Percentiles rank a stretch among this genome's conserved stretches.
These are phyloP conservation scores for Nepenthes alata DNA, from an alignment of 179 eudicot species.

Conservation along the genomic window DNA sequence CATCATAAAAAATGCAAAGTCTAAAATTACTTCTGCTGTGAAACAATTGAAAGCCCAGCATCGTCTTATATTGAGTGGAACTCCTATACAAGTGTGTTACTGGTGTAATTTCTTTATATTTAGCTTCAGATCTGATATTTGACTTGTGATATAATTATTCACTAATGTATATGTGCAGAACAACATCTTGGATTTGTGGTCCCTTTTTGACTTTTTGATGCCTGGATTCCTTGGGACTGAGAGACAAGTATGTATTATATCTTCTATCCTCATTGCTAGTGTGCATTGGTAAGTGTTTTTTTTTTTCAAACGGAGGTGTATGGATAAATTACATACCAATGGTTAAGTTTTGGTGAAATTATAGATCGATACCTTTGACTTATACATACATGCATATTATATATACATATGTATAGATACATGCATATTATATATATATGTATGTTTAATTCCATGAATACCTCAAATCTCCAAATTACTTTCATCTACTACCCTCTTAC, in stretches of 20 bases:
- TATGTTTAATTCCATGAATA: too few relatives aligned
- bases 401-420: too few relatives aligned
- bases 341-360: too few relatives aligned
- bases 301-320: neutral
- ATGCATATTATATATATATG: too few relatives aligned
- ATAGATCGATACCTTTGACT: too few relatives aligned
- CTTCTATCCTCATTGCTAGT: neutral
- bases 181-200: conserved; percentile 94
- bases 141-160: conserved; percentile 1
- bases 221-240: conserved; percentile 99
- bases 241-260: conserved; percentile 45
- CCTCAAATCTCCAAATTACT: too few relatives aligned
- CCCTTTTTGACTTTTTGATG: conserved; percentile 98
- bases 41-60: conserved; percentile 92
- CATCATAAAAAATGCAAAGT: conserved; percentile 76
- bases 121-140: neutral
- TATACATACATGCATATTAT: too few relatives aligned
- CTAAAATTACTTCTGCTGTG: conserved; percentile 88
- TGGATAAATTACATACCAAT: too few relatives aligned
- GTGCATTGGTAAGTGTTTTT: neutral
- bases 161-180: conserved; percentile 35
- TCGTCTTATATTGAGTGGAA: conserved; percentile 96
- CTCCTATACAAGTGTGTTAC: conserved; percentile 70
- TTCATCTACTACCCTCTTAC: too few relatives aligned
- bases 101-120: neutral